Conservation (phyloP, 768 basidiomycete genomes). For the Chalciporus pseudorubinellus region DNA sequence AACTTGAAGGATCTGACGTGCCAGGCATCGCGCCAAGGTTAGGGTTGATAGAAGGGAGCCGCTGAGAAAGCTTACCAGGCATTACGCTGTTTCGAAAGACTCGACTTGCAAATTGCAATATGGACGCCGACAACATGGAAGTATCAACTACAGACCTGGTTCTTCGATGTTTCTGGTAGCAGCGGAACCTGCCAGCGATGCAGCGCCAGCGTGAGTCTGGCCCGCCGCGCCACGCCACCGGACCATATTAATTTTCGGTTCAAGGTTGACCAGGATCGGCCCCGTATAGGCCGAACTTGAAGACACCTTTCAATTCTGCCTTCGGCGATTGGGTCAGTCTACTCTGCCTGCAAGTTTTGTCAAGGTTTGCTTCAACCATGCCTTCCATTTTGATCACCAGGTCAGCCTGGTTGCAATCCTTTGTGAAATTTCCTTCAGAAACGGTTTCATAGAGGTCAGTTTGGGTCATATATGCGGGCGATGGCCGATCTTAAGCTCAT, state of each 20-base stretch:
- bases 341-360: not conserved
- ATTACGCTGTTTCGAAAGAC: too few species aligned
- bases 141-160: too few species aligned
- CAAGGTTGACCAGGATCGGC: constrained; percentile 16
- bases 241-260: constrained; percentile 7
- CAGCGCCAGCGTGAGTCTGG: not conserved
- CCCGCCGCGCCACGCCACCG: not conserved
- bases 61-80: too few species aligned
- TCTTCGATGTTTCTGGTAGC: too few species aligned
- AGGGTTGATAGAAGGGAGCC: too few species aligned
- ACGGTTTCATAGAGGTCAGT: not conserved
- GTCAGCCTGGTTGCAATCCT: not conserved
- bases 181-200: not conserved
- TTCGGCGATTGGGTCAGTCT: not conserved
- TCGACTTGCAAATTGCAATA: too few species aligned
- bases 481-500: not conserved
- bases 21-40: too few species aligned
- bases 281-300: not conserved
- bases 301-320: not conserved
- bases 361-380: not conserved
- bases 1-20: not conserved
- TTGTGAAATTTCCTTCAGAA: not conserved
- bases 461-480: not conserved
- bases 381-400: constrained; percentile 5
- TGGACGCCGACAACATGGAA: too few species aligned